These are phyloP conservation scores for Penicillium daleae DNA, from an alignment of 495 filamentous ascomycete genomes.

Conservation along the genomic window DNA sequence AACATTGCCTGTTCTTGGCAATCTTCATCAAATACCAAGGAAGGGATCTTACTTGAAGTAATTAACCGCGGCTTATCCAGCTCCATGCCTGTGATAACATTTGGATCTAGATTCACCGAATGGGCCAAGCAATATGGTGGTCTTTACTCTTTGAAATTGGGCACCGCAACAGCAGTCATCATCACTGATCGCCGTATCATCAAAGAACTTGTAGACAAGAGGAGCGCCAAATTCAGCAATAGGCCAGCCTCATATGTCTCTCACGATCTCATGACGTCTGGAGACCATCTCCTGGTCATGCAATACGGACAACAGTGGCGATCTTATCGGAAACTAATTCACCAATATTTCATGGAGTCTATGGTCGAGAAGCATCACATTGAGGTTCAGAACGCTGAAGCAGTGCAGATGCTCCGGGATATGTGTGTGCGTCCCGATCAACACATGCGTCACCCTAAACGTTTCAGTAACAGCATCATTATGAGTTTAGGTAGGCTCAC, in stretches of 20 bases:
- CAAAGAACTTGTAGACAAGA: background rate
- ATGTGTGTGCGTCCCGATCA: constrained; percentile 39
- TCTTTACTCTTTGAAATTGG: background rate
- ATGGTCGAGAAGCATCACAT: no score
- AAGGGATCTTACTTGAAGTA: background rate
- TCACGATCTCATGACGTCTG: background rate
- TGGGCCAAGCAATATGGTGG: background rate
- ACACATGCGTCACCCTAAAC: constrained; percentile 49
- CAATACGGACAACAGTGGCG: background rate
- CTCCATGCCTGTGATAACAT: no score
- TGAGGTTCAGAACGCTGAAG: constrained; percentile 43
- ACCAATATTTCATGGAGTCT: no score
- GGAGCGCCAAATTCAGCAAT: background rate
- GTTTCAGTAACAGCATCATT: constrained; percentile 50
- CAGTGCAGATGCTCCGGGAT: constrained; percentile 49
- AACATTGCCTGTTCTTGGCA: background rate
- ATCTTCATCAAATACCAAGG: background rate
- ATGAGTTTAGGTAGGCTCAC: constrained; percentile 34
- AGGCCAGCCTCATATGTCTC: background rate
- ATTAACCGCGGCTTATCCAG: no score
- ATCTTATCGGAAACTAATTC: background rate
- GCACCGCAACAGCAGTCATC: background rate
- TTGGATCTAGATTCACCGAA: background rate
- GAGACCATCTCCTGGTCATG: background rate
- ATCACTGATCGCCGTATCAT: background rate